Percentiles rank a stretch among this genome's conserved stretches.
Conservation (phyloP, 2,329 filamentous ascomycete species). For the Pseudofabraea citricarpa region DNA sequence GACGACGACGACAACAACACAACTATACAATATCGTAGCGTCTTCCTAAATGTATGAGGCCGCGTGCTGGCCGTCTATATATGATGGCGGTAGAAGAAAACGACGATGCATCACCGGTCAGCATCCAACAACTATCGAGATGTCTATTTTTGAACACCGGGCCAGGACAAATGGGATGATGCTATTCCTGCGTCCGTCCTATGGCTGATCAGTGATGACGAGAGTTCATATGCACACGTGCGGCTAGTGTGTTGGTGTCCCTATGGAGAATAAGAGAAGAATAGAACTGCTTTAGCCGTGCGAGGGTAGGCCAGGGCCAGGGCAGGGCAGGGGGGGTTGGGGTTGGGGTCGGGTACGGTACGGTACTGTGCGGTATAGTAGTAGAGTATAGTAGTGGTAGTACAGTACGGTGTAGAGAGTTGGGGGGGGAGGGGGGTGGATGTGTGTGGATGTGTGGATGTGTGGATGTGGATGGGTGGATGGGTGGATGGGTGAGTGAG, state of each 20-base stretch:
- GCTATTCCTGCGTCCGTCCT: slow-evolving; percentile 36
- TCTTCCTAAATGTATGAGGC: slow-evolving; percentile 10
- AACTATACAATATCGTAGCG: too few relatives aligned
- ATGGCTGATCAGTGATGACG: slow-evolving; percentile 24
- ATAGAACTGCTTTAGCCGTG: neutral
- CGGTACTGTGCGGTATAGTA: neutral
- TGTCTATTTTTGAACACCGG: slow-evolving; percentile 38
- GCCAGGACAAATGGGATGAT: slow-evolving; percentile 19
- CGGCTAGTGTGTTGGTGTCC: slow-evolving; percentile 20
- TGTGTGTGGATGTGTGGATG: too few relatives aligned
- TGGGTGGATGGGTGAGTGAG: too few relatives aligned
- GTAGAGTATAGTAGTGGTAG: too few relatives aligned
- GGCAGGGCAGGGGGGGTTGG: neutral
- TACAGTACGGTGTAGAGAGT: too few relatives aligned
- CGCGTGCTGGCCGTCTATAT: slow-evolving; percentile 24
- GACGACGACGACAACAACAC: slow-evolving; percentile 13
- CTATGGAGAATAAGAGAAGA: slow-evolving; percentile 2
- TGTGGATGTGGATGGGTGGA: too few relatives aligned
- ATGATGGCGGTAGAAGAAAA: slow-evolving; percentile 11
- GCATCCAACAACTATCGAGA: slow-evolving; percentile 30
- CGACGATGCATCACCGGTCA: slow-evolving; percentile 15
- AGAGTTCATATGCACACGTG: slow-evolving; percentile 24
- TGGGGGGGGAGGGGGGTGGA: too few relatives aligned
- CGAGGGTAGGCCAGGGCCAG: neutral
- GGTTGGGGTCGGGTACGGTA: neutral